These are phyloP conservation scores for Aureobasidium mangrovei DNA, from an alignment of 2,329 filamentous ascomycete species.

Conservation along the genomic window DNA sequence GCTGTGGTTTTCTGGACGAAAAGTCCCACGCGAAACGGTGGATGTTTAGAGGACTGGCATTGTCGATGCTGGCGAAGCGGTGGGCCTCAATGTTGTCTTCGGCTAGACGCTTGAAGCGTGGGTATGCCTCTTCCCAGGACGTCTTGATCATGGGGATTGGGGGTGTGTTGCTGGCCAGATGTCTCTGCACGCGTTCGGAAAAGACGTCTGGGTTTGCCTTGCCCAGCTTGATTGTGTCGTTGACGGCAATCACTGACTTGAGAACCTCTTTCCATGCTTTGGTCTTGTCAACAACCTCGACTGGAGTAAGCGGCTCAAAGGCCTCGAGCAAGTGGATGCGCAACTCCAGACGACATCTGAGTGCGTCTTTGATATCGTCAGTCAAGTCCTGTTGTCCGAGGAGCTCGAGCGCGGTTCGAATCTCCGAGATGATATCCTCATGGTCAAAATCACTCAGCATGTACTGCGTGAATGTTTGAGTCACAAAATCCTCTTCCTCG, in stretches of 20 bases:
- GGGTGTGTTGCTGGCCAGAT: constrained; percentile 85
- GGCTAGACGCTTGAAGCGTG: constrained; percentile 61
- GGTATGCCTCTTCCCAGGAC: constrained; percentile 61
- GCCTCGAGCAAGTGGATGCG: constrained; percentile 37
- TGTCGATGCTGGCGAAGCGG: constrained; percentile 10
- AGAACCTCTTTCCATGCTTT: constrained; percentile 17
- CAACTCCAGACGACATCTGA: constrained; percentile 50
- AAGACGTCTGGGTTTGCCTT: constrained; percentile 68
- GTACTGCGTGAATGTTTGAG: constrained; percentile 76
- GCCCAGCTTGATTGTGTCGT: constrained; percentile 38
- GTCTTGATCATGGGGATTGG: constrained; percentile 80
- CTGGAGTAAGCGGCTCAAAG: background rate
- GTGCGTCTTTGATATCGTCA: constrained; percentile 18
- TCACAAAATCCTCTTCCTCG: constrained; percentile 97
- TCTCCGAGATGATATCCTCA: constrained; percentile 45
- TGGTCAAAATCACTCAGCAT: constrained; percentile 58
- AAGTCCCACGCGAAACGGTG: constrained; percentile 68
- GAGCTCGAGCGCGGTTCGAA: constrained; percentile 48
- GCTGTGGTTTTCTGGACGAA: constrained; percentile 70
- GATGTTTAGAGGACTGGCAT: constrained; percentile 6
- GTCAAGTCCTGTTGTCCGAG: constrained; percentile 26
- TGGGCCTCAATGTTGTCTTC: constrained; percentile 57
- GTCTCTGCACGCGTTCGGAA: constrained; percentile 82
- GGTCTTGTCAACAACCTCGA: constrained; percentile 6
- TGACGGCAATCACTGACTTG: constrained; percentile 20